Evolutionary conservation across 805 yeast genomes (phyloP).

Genomic region (Ogataea nitratoaversa): DNA sequence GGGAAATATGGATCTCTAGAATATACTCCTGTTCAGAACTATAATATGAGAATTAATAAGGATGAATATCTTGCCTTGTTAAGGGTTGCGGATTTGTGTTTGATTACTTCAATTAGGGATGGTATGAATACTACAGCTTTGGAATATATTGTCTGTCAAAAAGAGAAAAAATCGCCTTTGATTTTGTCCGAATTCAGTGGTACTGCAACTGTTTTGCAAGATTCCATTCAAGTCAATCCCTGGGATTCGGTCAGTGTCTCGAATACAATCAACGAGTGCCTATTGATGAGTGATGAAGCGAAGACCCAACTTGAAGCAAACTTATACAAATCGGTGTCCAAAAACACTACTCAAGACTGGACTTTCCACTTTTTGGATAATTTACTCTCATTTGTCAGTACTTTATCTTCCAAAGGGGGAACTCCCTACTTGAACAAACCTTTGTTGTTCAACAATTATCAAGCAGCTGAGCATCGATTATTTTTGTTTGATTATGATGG

Average conservation of each 20-base stretch:
- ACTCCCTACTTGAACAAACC: conserved; percentile 84
- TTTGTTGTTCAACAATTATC: conserved; percentile 53
- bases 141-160: conserved; percentile 87
- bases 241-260: conserved; percentile 97
- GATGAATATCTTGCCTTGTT: conserved; percentile 87
- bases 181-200: conserved; percentile 93
- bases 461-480: conserved; percentile 59
- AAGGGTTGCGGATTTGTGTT: conserved; percentile 84
- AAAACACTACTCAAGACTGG: conserved; percentile 80
- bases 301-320: conserved; percentile 45
- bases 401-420: conserved; percentile 43
- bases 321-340: conserved; percentile 59
- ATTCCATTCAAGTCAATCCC: conserved; percentile 85
- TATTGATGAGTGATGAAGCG: conserved; percentile 47
- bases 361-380: conserved; percentile 55
- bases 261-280: conserved; percentile 67
- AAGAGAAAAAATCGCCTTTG: conserved; percentile 67
- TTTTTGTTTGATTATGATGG: conserved; percentile 97
- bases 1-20: conserved; percentile 79
- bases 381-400: conserved; percentile 26
- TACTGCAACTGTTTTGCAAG: conserved; percentile 63
- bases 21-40: conserved; percentile 86
- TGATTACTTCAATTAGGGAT: conserved; percentile 88
- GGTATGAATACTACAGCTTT: conserved; percentile 95
- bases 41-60: conserved; percentile 81